Evolutionary conservation across 2,329 filamentous ascomycete genomes (phyloP), one percentile per base, ranked within the genome.

Genomic region (Fusarium dlaminii): DNA sequence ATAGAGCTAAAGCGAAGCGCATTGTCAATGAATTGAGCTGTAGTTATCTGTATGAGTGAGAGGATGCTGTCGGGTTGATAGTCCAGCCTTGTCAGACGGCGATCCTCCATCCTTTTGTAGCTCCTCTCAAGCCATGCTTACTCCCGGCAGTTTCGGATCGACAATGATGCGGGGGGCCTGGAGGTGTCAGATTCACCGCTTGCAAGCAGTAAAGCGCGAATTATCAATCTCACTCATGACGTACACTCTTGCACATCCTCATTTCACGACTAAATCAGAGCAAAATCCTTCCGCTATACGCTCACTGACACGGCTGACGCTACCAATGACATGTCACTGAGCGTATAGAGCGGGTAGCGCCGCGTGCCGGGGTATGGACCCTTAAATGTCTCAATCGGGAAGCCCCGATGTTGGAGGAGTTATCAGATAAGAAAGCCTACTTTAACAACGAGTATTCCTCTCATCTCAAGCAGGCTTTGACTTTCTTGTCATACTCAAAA

Each of bases 371-470:
- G 55, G 30, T 36, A n/a, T 46, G 18, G 17, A 22, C 30, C 30
- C 32, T 17, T 52, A 24, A 15, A 48, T 34, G n/a, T 51, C 39
- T 32, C 24, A 52, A 27, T 54, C 67, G 67, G 67, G 36, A 48
- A 37, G n/a, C 13, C 36, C 67, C 67, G 66, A 36, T 40, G 11
- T 46, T 36, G 12, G 13, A 20, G 9, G 14, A 34, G n/a, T 22
- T n/a, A 34, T 42, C 22, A 48, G 66, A 70, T 65, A 70, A 70
- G 66, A 46, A 48, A 24, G 2, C 6, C 22, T 67, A 68, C 24
- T 46, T 67, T 7, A 67, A 45, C n/a, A 10, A 6, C 17, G 17
- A 29, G 14, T 18, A 27, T 12, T 4, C n/a, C 30, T 18, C 18
- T 62, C 32, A 29, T 6, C 2, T 42, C n/a, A 32, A 1, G 11